phyloP scores from a whole-genome alignment of 2,329 filamentous ascomycete genomes.

The Fusarium camptoceras region DNA sequence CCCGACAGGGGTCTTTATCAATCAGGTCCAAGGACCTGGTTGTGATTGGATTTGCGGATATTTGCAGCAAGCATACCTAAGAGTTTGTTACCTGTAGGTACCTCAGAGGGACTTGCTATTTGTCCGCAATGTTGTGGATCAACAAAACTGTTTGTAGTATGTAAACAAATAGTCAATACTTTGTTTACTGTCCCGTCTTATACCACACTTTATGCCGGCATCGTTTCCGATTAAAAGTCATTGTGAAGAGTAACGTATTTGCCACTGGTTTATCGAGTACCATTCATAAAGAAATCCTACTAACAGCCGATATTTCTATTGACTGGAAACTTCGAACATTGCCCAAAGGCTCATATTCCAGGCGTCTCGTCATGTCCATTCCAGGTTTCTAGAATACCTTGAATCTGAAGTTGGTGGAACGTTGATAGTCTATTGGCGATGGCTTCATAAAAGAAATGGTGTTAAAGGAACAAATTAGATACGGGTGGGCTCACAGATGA shows the following conservation, averaged over 20 bases:
- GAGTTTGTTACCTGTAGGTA: background rate
- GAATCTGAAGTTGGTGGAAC: background rate
- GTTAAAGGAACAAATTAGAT: background rate
- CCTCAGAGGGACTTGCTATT: background rate
- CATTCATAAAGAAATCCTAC: too few relatives aligned
- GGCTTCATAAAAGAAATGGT: background rate
- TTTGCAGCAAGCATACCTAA: background rate
- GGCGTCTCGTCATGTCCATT: background rate
- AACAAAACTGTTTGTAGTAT: background rate
- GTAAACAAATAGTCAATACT: background rate
- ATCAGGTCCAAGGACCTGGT: slow-evolving; percentile 13
- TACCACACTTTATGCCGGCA: background rate
- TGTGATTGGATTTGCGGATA: background rate
- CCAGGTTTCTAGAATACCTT: background rate
- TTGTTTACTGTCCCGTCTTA: background rate
- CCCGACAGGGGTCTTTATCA: slow-evolving; percentile 34
- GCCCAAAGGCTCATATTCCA: too few relatives aligned
- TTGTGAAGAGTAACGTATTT: too few relatives aligned
- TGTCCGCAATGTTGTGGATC: background rate
- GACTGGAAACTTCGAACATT: too few relatives aligned
- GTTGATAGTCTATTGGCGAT: background rate
- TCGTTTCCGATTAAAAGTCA: background rate
- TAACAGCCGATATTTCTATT: too few relatives aligned
- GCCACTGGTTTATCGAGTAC: too few relatives aligned
- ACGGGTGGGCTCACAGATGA: background rate